Percentiles rank a stretch among this genome's conserved stretches.
These are phyloP conservation scores for Claviceps humidiphila DNA, from an alignment of 2,329 filamentous ascomycete genomes.

Conservation along the genomic window DNA sequence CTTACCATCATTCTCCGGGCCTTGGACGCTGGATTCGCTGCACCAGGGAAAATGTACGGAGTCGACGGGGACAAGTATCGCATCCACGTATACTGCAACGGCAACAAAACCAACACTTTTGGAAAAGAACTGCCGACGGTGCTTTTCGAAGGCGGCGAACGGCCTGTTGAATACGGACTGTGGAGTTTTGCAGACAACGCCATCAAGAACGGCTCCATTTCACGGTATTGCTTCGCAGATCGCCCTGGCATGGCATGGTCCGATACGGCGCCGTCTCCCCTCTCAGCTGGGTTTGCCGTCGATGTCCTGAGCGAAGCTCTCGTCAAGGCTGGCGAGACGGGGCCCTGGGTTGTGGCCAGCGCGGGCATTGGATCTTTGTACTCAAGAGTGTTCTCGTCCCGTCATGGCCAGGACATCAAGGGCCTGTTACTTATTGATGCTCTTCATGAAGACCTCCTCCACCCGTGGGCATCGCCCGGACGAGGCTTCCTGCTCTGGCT, in stretches of 20 bases:
- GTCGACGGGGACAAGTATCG: conserved; percentile 78
- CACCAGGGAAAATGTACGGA: conserved; percentile 62
- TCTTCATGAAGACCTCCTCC: conserved; percentile 74
- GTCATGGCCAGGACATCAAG: conserved; percentile 60
- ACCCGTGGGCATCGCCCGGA: conserved; percentile 49
- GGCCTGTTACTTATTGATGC: conserved; percentile 80
- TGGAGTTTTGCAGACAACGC: conserved; percentile 68
- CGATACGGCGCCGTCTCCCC: conserved; percentile 85
- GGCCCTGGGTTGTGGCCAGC: conserved; percentile 79
- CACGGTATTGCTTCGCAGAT: conserved; percentile 89
- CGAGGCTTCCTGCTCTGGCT: conserved; percentile 80
- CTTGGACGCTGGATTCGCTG: conserved; percentile 59
- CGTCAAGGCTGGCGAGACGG: conserved; percentile 63
- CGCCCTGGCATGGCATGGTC: conserved; percentile 78
- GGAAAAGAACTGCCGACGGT: conserved; percentile 58
- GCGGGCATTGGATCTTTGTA: conserved; percentile 82
- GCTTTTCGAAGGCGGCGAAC: conserved; percentile 72
- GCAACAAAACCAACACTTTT: conserved; percentile 47
- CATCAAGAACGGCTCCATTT: conserved; percentile 67
- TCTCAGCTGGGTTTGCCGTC: conserved; percentile 85
- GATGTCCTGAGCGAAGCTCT: conserved; percentile 82
- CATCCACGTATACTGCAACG: conserved; percentile 70
- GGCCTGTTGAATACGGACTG: conserved; percentile 64
- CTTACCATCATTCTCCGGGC: conserved; percentile 67
- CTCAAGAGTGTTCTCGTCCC: conserved; percentile 78